Base-by-base conservation (phyloP, 768 basidiomycete genomes). In the Asterophora lycoperdoides region DNA sequence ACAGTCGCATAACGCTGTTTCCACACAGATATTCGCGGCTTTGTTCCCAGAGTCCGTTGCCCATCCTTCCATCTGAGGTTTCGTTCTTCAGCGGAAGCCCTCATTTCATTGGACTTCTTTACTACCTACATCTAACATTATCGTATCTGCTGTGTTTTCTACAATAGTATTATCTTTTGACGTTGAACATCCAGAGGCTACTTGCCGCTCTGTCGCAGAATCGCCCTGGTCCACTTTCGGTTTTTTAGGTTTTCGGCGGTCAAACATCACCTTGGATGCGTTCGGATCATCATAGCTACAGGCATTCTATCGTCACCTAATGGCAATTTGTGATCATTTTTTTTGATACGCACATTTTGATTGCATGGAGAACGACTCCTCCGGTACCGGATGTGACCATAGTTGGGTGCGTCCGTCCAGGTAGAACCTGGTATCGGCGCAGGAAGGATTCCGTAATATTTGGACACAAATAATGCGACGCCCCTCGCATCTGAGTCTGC, bases 321-420 rank as follows among this genome's bases (percentile, higher is more conserved):
- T 34, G 41, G 7, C 38, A 14, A 26, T 29, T 41, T n/a, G 41
- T 46, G 17, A 4, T 32, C 13, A 32, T 43, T 29, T 35, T 14
- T 36, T 20, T 33, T 15, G 35, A 30, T 9, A 53, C 70, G 37
- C 72, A 93, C 87, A 97, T 81, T 78, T 90, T 91, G n/a, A 83
- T 85, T 14, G 84, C 78, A 60, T 89, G 83, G 26, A 97, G 74
- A 37, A 98, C 68, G 67, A 82, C 96, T 0, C 96, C 95, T 11
- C 93, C 94, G 1, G 86, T 84, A 9, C 90, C 91, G 17, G 89
- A 86, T 50, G 83, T 89, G 48, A 76, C 84, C 96, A 99, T 98
- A 55, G 80, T 82, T 3, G 96, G 96, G 70, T 99, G 96, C 34
- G 91, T 95, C 30, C 96, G 78, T 18, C 96, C 95, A 18, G 96